Base-by-base conservation (phyloP, 1,284 basidiomycete genomes). In the Ceratobasidium sp. region DNA sequence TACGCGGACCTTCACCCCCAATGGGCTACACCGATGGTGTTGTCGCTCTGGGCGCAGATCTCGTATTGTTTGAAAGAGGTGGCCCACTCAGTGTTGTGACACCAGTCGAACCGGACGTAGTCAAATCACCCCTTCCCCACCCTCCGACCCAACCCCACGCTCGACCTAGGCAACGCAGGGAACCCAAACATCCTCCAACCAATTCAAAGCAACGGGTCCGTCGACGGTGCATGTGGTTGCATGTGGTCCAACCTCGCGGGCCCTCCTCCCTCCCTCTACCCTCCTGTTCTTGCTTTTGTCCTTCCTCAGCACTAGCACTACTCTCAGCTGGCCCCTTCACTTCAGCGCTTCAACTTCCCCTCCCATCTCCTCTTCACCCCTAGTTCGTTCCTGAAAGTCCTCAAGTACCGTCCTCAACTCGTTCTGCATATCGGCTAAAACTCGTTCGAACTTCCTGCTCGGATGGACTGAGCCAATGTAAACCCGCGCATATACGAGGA, bases 181-280 rank as follows among this genome's bases (percentile, higher is more conserved):
- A 93, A 93, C 47, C 91, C 86, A 80, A 93, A 93, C 79, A 93
- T 83, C 75, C 93, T 85, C 93, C 92, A 93, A 87, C 92, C 91
- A 80, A 93, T 93, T 66, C 76, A 59, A 60, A 66, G 75, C n/a
- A 54, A 48, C 36, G 60, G 74, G 24, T 65, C 60, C 15, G 60
- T 57, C 44, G 73, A 66, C 19, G 62, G 51, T n/a, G 59, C 53
- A 36, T 63, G 73, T 19, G 47, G 63, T 17, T 51, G 73, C 27
- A 15, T 64, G 41, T 57, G 50, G 22, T 63, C 62, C 24, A 66
- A 22, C 75, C 57, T 79, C 74, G 45, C 45, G 9, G 9, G 45
- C 19, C 45, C 9, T 36, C 9, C 50, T 9, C 56, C 6, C 33
- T n/a, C 29, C 44, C 44, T n/a, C n/a, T n/a, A n/a, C n/a, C n/a